These are phyloP conservation scores for Cryptococcus amylolentus DNA, from an alignment of 1,284 basidiomycete genomes.

Conservation along the genomic window DNA sequence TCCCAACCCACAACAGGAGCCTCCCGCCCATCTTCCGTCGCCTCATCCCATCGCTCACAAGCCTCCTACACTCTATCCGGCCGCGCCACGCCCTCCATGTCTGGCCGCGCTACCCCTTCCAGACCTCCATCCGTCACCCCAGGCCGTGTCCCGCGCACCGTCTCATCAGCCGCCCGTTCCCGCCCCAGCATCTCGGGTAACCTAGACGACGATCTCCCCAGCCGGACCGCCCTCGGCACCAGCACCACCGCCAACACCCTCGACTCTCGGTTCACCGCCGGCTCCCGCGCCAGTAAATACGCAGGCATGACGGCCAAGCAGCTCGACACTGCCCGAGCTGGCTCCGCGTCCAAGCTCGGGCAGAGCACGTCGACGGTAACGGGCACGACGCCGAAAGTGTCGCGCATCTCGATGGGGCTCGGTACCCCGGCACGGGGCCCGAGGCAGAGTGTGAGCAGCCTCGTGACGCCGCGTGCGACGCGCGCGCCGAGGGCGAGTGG, in stretches of 20 bases:
- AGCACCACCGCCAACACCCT: conserved; percentile 37
- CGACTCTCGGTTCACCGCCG: conserved; percentile 62
- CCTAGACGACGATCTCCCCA: conserved; percentile 19
- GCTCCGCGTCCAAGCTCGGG: conserved; percentile 12
- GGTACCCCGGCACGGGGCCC: conserved; percentile 26
- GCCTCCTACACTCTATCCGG: conserved; percentile 23
- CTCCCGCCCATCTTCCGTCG: conserved; percentile 71
- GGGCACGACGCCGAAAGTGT: conserved; percentile 34
- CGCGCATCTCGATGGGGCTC: conserved; percentile 32
- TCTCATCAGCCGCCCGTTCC: conserved; percentile 17
- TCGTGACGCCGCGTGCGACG: conserved; percentile 45
- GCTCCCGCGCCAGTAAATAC: conserved; percentile 75
- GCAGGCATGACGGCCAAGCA: conserved; percentile 74
- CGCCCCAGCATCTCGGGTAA: neutral
- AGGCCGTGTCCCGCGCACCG: conserved; percentile 22
- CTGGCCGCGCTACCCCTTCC: conserved; percentile 58
- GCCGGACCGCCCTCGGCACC: conserved; percentile 26
- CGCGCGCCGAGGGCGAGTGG: conserved; percentile 27
- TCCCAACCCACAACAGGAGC: conserved; percentile 62
- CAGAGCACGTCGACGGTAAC: conserved; percentile 26
- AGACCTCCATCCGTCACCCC: conserved; percentile 25
- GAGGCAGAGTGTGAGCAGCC: conserved; percentile 37
- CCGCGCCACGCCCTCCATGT: conserved; percentile 36
- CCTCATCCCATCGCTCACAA: conserved; percentile 59
- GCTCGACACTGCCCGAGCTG: conserved; percentile 54